A percentile compares a stretch with the other conserved stretches of the same genome.
Conservation (phyloP, 305 asterid species). For the Fraxinus ornus region DNA sequence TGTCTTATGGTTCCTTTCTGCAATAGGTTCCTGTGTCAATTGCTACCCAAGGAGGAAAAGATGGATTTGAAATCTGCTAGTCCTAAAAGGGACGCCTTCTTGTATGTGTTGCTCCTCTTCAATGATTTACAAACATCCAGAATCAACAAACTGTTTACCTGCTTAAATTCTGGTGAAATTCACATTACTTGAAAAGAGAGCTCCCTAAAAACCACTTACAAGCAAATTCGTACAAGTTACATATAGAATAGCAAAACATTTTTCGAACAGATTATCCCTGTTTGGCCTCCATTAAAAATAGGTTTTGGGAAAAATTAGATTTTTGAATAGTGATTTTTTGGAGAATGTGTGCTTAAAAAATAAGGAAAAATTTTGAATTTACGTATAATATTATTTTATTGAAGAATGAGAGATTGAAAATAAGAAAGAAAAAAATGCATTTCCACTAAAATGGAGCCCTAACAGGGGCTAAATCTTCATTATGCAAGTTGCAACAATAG, state of each 20-base stretch:
- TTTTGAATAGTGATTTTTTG: no score
- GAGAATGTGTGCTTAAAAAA: no score
- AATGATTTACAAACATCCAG: constrained; percentile 74
- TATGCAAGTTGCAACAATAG: not conserved
- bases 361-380: no score
- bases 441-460: no score
- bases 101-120: constrained; percentile 85
- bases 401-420: no score
- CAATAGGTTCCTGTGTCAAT: constrained; percentile 50
- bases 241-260: not conserved
- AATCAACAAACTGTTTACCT: constrained; percentile 2
- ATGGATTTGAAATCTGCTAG: constrained; percentile 48
- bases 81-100: constrained; percentile 54
- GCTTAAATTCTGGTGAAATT: not conserved
- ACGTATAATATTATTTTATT: no score
- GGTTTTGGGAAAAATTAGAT: no score
- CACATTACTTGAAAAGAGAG: not conserved
- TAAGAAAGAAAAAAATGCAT: no score
- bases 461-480: not conserved
- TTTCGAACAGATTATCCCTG: not conserved
- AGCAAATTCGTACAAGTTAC: not conserved
- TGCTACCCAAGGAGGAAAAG: constrained; percentile 55
- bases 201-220: not conserved
- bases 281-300: no score
- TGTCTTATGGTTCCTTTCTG: no score